Evolutionary conservation across 805 yeast genomes (phyloP), one percentile per base, ranked within the genome.

Genomic region (Candida incommunis): DNA sequence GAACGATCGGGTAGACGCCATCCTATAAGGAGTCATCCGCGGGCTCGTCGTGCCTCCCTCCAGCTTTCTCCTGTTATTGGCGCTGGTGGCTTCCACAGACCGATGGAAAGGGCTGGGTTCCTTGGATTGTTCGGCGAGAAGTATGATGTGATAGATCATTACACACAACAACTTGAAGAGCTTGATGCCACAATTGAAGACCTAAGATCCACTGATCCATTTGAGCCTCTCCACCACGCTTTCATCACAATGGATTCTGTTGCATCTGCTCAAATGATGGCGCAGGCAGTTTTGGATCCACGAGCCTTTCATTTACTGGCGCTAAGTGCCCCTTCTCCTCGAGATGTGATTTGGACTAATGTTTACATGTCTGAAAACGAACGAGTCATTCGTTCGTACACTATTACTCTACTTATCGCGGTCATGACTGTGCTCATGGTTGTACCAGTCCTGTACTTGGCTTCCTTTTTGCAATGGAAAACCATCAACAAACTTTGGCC

Each of bases 241-340:
- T 90, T 90, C 62, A 77, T 90, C 5, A 92, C 97, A 0, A 83
- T 90, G 95, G 90, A 84, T 51, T 75, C 92, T 0, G 96, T 87
- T 2, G 95, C 96, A 0, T 80, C 87, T 52, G 96, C 97, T 2
- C 98, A 90, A 60, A 81, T 87, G 84, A 80, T 92, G 23, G 96
- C 96, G 0, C 98, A 92, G 60, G 92, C 96, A 0, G 88, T 90
- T 0, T 61, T 92, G 47, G 96, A 88, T 58, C 96, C 96, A 0
- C 74, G 83, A 46, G 86, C 92, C 4, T 80, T 83, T 57, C 83
- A 78, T 47, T 66, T 92, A 44, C 83, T 88, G 27, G 82, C 95
- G 2, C 69, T 74, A 35, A 65, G 87, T 46, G 97, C 97, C 0
- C 97, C 97, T 0, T 94, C 97, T 1, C 97, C 97, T 3, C 90